Conservation (phyloP, 139 green algal genomes). For the Desmodesmus armatus region DNA sequence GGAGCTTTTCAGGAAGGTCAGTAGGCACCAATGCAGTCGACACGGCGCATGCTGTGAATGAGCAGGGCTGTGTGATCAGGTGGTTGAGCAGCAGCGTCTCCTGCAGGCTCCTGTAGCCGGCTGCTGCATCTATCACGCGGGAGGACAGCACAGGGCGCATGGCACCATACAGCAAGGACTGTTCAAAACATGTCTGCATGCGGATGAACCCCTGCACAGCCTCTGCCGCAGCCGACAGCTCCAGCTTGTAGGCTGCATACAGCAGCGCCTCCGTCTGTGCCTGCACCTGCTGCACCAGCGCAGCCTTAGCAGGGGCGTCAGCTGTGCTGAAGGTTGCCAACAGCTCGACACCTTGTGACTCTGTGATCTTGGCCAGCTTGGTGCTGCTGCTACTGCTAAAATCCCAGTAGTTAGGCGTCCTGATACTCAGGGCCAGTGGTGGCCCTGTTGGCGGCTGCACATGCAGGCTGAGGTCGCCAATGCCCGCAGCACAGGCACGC, state of each 20-base stretch:
- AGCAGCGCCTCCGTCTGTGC: too few relatives aligned
- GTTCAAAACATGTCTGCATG: neutral
- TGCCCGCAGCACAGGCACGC: neutral
- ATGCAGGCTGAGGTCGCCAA: neutral
- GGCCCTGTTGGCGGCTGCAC: neutral
- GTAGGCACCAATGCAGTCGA: too few relatives aligned
- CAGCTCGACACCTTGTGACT: neutral
- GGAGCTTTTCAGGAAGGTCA: too few relatives aligned
- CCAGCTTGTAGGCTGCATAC: too few relatives aligned
- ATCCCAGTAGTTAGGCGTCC: neutral
- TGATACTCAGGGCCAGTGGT: neutral
- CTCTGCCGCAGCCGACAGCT: neutral
- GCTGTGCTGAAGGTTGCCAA: neutral
- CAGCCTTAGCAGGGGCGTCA: constrained; percentile 43
- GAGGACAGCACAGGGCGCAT: neutral
- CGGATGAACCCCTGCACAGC: neutral
- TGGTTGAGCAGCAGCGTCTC: neutral
- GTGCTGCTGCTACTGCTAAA: neutral
- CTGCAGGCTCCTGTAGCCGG: neutral
- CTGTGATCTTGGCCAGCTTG: neutral
- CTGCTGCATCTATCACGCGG: neutral
- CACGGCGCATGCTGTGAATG: too few relatives aligned
- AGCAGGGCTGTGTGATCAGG: too few relatives aligned
- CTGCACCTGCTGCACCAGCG: constrained; percentile 11
- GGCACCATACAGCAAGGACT: neutral